These are phyloP conservation scores for Cystobasidium tubakii DNA, from an alignment of 768 basidiomycete genomes.

Conservation along the genomic window DNA sequence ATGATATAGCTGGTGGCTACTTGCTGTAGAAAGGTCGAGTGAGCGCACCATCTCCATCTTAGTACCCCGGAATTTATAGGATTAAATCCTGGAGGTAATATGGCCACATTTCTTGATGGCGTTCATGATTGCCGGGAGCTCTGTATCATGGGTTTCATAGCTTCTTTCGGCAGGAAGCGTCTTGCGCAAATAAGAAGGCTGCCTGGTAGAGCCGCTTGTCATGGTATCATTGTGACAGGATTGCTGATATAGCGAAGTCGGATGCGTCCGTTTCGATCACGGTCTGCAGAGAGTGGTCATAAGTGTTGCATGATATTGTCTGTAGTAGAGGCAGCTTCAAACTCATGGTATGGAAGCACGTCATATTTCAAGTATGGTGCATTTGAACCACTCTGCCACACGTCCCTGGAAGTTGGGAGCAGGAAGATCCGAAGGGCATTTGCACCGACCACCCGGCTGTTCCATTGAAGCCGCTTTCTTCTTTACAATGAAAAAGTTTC, in stretches of 20 bases:
- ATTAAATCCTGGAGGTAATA: slow-evolving; percentile 49
- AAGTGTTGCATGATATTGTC: slow-evolving; percentile 36
- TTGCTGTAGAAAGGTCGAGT: too few species aligned
- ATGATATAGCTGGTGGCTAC: too few species aligned
- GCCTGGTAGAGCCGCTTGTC: slow-evolving; percentile 5
- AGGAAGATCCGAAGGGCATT: too few species aligned
- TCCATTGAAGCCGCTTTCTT: too few species aligned
- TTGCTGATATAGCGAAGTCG: slow-evolving; percentile 47
- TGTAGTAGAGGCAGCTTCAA: slow-evolving; percentile 25
- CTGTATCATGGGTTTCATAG: slow-evolving; percentile 56
- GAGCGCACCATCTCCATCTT: too few species aligned
- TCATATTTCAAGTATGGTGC: too few species aligned
- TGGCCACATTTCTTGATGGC: slow-evolving; percentile 47
- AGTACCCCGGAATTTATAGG: too few species aligned
- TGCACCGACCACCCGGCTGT: too few species aligned
- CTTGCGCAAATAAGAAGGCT: slow-evolving; percentile 30
- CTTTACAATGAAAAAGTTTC: too few species aligned
- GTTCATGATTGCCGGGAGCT: slow-evolving; percentile 55
- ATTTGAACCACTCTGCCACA: too few species aligned
- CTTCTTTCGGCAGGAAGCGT: slow-evolving; percentile 50
- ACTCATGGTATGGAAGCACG: too few species aligned
- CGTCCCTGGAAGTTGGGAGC: too few species aligned
- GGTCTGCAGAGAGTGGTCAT: slow-evolving; percentile 9
- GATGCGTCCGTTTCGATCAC: slow-evolving; percentile 47
- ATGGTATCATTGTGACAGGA: slow-evolving; percentile 49